Base-by-base conservation (phyloP, 495 filamentous ascomycete species). In the Ramalina peruviana region DNA sequence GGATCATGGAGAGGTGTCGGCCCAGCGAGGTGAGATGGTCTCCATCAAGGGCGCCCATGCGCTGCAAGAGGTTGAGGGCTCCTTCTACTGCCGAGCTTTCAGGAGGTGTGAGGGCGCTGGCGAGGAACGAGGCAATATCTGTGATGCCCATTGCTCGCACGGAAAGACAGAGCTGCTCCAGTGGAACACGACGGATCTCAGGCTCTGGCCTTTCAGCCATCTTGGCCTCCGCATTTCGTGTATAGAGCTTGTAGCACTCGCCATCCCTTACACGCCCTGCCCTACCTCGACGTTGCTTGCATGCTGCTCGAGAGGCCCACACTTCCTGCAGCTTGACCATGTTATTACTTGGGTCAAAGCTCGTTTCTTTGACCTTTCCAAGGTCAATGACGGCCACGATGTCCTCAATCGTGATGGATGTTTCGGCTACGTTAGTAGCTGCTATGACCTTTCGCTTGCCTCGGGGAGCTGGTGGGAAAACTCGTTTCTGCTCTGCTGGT, bases 331-430 rank as follows among this genome's bases (percentile, higher is more conserved):
- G 79, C 55, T 86, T 86, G 39, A 94, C 86, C 79, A 97, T 92
- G 63, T 94, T 94, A 63, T 85, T 89, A 51, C 83, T 80, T 0
- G 88, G 80, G 62, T 96, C 89, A 57, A 89, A 98, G 56, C 82
- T 88, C 0, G 89, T 97, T 65, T 98, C 92, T 62, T 97, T 97
- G 19, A 98, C 90, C 27, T 85, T 79, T 16, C 92, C 92, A 6
- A 83, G 88, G 60, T 98, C 92, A 46, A 98, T 93, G 44, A 98
- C 93, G 20, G 88, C 92, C 12, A 97, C 89, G 33, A 97, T 83
- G 58, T 98, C 92, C 50, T 92, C 86, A 46, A 98, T 98, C 0
- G 92, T 98, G 59, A 98, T 97, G 10, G 92, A 97, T 0, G 92
- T 98, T 62, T 98, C 92, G 3, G 92, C 92, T 15, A 98, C 90